A percentile compares a stretch with the other conserved stretches of the same genome.
phyloP scores from a whole-genome alignment of 148 eudicot genomes.

The Suaeda aralocaspica region DNA sequence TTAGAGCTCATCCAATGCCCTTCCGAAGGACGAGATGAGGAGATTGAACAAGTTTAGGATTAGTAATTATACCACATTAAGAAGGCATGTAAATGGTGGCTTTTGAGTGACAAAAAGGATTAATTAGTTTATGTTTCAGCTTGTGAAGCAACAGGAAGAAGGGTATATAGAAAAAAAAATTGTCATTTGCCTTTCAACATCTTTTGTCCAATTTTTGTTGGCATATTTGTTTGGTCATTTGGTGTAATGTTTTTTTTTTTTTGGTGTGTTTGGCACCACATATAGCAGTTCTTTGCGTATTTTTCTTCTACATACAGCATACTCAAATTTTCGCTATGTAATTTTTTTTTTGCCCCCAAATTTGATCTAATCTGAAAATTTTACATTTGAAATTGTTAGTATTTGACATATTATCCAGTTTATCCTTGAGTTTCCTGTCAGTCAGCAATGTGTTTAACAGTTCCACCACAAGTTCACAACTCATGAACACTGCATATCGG shows the following conservation, averaged over 20 bases:
- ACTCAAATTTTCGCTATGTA: constrained; percentile 12
- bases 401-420: background rate
- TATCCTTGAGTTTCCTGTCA: background rate
- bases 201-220: constrained; percentile 17
- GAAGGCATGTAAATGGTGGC: constrained; percentile 31
- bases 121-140: constrained; percentile 34
- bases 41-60: constrained; percentile 38
- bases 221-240: constrained; percentile 15
- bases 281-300: constrained; percentile 14
- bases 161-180: constrained; percentile 24
- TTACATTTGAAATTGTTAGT: background rate
- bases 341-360: constrained; percentile 6
- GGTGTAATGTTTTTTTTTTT: constrained; percentile 21
- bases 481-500: too few species aligned
- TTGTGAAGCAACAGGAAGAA: constrained; percentile 25
- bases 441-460: too few species aligned
- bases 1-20: constrained; percentile 76
- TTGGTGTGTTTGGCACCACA: constrained; percentile 18
- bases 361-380: background rate
- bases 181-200: constrained; percentile 18
- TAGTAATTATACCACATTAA: constrained; percentile 15
- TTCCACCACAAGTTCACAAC: too few species aligned
- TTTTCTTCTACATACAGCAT: background rate
- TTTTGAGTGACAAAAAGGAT: constrained; percentile 28
- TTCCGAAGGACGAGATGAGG: constrained; percentile 51